Conservation (phyloP, 495 filamentous ascomycete species). For the Saxophila tyrrhenica region DNA sequence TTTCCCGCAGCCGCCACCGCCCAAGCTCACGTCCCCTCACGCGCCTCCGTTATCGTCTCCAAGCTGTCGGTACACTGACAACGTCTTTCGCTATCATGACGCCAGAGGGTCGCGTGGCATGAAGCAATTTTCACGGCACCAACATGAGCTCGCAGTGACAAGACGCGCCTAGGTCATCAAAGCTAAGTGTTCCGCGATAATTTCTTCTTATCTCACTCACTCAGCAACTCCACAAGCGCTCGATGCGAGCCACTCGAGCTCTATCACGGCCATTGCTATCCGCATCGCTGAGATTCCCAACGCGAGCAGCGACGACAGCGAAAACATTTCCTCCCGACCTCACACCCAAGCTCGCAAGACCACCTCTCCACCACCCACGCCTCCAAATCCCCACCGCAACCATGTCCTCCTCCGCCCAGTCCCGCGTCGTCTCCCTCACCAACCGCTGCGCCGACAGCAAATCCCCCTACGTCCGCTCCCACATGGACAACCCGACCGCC, state of each 20-base stretch:
- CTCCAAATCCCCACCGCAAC: too few relatives aligned
- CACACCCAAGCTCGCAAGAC: not conserved
- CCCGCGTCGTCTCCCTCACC: slow-evolving; percentile 33
- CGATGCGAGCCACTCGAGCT: not conserved
- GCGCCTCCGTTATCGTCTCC: too few relatives aligned
- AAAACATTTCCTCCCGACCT: too few relatives aligned
- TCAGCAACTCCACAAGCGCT: too few relatives aligned
- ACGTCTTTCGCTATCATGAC: not conserved
- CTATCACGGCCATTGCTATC: not conserved
- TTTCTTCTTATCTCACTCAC: not conserved
- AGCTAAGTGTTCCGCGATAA: not conserved
- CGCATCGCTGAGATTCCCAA: not conserved
- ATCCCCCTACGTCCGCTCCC: slow-evolving; percentile 71
- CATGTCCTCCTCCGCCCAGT: not conserved
- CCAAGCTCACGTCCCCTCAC: too few relatives aligned
- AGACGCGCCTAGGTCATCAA: not conserved
- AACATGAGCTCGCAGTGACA: not conserved
- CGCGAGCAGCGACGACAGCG: not conserved
- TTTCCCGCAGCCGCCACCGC: too few relatives aligned
- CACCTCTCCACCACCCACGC: too few relatives aligned
- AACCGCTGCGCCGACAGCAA: slow-evolving; percentile 65
- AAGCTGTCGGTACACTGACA: too few relatives aligned
- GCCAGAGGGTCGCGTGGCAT: not conserved
- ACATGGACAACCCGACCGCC: slow-evolving; percentile 75
- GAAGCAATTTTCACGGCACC: too few relatives aligned